Conservation (phyloP, 352 stramenopile species). For the Globisporangium perplexum region DNA sequence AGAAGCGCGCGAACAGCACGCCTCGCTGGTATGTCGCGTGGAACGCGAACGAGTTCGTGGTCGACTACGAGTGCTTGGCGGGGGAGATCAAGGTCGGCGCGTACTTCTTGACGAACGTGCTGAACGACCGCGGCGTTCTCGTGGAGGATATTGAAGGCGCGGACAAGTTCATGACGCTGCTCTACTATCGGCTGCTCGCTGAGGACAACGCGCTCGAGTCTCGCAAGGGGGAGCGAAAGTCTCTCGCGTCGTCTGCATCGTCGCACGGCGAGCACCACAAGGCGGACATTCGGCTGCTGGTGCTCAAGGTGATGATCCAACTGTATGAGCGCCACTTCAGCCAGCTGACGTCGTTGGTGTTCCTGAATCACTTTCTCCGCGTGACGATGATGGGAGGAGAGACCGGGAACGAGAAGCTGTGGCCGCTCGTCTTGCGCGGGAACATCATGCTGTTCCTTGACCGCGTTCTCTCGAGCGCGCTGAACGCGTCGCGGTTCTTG, state of each 20-base stretch:
- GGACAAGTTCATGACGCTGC: slow-evolving; percentile 80
- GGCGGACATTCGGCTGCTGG: slow-evolving; percentile 64
- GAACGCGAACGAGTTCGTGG: slow-evolving; percentile 83
- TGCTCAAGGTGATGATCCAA: slow-evolving; percentile 87
- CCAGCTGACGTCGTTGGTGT: slow-evolving; percentile 68
- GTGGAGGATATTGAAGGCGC: slow-evolving; percentile 73
- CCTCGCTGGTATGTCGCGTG: slow-evolving; percentile 81
- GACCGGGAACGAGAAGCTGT: slow-evolving; percentile 30
- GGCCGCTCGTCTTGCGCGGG: slow-evolving; percentile 70
- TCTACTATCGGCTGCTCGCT: slow-evolving; percentile 80
- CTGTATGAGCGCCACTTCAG: slow-evolving; percentile 78
- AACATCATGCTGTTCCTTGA: slow-evolving; percentile 84
- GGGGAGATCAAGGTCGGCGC: slow-evolving; percentile 77
- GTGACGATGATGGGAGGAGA: slow-evolving; percentile 70
- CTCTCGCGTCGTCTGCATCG: slow-evolving; percentile 20
- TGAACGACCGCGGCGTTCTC: slow-evolving; percentile 75
- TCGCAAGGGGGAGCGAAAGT: slow-evolving; percentile 10
- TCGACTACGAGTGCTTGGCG: slow-evolving; percentile 72
- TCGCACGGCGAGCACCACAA: slow-evolving; percentile 31
- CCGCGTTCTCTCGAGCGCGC: slow-evolving; percentile 68
- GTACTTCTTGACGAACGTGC: slow-evolving; percentile 78
- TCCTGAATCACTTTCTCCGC: slow-evolving; percentile 78
- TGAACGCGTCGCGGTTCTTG: slow-evolving; percentile 77
- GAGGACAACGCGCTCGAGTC: slow-evolving; percentile 37
- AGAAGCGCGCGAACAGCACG: slow-evolving; percentile 57